phyloP scores from a whole-genome alignment of 805 yeast species.

The Starmerella potacharoeniae region DNA sequence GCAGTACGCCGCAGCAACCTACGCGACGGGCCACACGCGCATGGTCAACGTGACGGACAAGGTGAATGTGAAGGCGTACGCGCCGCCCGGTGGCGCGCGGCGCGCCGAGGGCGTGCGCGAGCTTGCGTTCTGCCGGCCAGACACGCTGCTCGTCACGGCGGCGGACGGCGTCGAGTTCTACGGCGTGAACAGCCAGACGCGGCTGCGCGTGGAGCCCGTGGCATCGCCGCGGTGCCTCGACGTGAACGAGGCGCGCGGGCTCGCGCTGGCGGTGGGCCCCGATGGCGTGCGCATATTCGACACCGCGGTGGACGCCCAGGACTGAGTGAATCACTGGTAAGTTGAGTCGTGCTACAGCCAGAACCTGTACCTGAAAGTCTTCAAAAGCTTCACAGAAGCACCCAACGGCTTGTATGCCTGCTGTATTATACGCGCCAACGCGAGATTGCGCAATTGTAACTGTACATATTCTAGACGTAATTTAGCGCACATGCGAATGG shows the following conservation, averaged over 20 bases:
- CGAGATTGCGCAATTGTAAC: no score
- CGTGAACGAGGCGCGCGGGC: background rate
- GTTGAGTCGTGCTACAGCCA: no score
- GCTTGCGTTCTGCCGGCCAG: conserved; percentile 5
- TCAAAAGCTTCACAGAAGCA: no score
- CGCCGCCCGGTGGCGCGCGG: background rate
- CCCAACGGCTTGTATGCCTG: no score
- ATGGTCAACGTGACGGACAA: conserved; percentile 5
- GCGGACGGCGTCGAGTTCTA: conserved; percentile 10
- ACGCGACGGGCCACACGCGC: conserved; percentile 52
- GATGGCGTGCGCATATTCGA: background rate
- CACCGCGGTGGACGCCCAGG: background rate
- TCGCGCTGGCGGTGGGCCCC: conserved; percentile 5
- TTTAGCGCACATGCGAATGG: no score
- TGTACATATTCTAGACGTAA: no score
- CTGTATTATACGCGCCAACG: no score
- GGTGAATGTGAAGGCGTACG: conserved; percentile 1
- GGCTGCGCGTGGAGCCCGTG: background rate
- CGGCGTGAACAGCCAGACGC: conserved; percentile 7
- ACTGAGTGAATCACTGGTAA: no score
- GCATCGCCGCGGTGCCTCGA: conserved; percentile 5
- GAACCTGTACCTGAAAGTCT: no score
- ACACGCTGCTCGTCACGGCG: conserved; percentile 5
- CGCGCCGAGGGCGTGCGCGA: background rate
- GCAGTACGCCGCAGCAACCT: conserved; percentile 60